phyloP scores from a whole-genome alignment of 257 asterid species.

The Solanum ossicruentum region DNA sequence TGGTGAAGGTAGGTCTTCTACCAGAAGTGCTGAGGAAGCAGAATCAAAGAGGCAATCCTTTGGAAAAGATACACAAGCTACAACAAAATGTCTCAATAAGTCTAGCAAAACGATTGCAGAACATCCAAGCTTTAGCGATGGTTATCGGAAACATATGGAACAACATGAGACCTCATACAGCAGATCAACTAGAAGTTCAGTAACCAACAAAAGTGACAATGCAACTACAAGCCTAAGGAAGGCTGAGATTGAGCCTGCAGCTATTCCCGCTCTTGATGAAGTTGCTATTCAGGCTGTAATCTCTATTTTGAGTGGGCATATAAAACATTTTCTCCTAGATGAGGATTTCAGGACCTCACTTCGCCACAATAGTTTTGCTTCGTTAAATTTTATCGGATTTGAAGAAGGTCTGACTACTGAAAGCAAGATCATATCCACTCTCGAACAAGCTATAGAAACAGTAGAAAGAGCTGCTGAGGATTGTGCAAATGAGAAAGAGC shows the following conservation, averaged over 20 bases:
- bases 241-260: conserved; percentile 16
- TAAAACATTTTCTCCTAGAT: conserved; percentile 34
- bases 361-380: conserved; percentile 44
- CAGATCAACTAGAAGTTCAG: conserved; percentile 4
- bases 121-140: neutral
- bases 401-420: conserved; percentile 25
- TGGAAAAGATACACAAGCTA: neutral
- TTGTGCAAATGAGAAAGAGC: conserved; percentile 28
- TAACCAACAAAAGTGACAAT: neutral
- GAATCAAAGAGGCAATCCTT: neutral
- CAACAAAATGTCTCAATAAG: conserved; percentile 9
- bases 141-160: conserved; percentile 1
- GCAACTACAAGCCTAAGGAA: conserved; percentile 20
- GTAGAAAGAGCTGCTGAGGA: conserved; percentile 59
- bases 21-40: conserved; percentile 6
- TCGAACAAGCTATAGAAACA: conserved; percentile 62
- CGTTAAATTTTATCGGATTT: conserved; percentile 27
- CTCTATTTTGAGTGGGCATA: conserved; percentile 45
- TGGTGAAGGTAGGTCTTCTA: conserved; percentile 4
- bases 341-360: conserved; percentile 62
- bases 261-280: conserved; percentile 58
- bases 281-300: conserved; percentile 59
- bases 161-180: conserved; percentile 9
- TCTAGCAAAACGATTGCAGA: conserved; percentile 11
- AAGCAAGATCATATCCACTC: conserved; percentile 48